phyloP scores from a whole-genome alignment of 352 stramenopile species.

The Peronospora destructor region DNA sequence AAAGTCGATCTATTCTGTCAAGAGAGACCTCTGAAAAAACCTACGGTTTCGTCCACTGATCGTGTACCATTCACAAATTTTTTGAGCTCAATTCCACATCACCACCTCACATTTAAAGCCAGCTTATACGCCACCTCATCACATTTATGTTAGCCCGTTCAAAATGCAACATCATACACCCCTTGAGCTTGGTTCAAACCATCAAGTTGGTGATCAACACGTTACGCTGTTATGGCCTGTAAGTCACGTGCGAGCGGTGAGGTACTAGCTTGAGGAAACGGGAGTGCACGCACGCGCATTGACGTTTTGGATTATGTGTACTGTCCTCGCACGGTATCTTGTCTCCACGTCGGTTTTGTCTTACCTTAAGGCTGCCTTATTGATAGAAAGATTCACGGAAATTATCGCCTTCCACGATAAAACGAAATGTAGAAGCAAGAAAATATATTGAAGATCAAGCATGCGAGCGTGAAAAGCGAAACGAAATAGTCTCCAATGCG shows the following conservation, averaged over 20 bases:
- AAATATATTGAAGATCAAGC: constrained; percentile 41
- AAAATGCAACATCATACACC: neutral
- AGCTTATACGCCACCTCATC: constrained; percentile 4
- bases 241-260: neutral
- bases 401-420: neutral
- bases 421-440: constrained; percentile 8
- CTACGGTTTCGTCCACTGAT: constrained; percentile 3
- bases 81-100: neutral
- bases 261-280: neutral
- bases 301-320: neutral
- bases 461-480: constrained; percentile 23
- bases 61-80: constrained; percentile 4
- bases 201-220: neutral
- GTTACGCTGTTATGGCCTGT: neutral
- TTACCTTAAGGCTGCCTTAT: neutral
- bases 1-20: neutral
- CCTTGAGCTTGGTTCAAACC: constrained; percentile 3
- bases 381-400: neutral
- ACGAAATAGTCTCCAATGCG: constrained; percentile 3
- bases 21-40: constrained; percentile 5
- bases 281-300: neutral
- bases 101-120: constrained; percentile 5
- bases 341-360: neutral
- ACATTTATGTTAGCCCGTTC: neutral
- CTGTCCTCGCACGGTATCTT: neutral